These are phyloP conservation scores for Populus davidiana DNA, from an alignment of 345 rosid species.

Conservation along the genomic window DNA sequence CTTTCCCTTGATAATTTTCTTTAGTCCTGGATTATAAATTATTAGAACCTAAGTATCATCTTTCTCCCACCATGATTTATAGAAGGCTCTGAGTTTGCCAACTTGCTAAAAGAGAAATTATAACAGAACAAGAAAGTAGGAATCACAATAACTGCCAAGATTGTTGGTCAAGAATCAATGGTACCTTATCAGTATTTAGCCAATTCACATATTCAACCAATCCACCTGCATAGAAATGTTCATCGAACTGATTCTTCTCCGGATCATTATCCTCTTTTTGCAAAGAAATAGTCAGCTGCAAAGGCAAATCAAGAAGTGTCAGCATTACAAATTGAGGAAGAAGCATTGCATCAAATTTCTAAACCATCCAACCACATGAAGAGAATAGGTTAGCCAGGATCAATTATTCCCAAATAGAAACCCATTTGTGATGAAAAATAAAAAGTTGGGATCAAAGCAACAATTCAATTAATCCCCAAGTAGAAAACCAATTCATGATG, in stretches of 20 bases:
- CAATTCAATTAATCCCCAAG: neutral
- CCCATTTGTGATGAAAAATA: neutral
- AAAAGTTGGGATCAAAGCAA: neutral
- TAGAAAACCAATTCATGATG: neutral
- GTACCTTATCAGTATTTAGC: conserved; percentile 87
- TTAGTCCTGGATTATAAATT: neutral
- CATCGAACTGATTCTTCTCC: conserved; percentile 55
- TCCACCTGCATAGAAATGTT: conserved; percentile 83
- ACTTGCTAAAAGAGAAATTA: conserved; percentile 2
- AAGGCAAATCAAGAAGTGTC: conserved; percentile 11
- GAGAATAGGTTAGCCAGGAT: neutral
- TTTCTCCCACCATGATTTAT: neutral
- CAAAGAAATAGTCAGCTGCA: conserved; percentile 74
- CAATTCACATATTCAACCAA: conserved; percentile 86
- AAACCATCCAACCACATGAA: neutral
- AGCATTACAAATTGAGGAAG: neutral
- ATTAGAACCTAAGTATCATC: neutral
- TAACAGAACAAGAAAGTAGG: neutral
- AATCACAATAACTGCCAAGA: neutral
- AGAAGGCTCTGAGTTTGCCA: neutral
- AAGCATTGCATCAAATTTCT: conserved; percentile 1
- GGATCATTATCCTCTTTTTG: conserved; percentile 57
- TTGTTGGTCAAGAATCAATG: neutral
- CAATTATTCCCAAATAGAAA: neutral
- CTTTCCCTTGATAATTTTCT: neutral